phyloP scores from a whole-genome alignment of 2,329 filamentous ascomycete species.

The Elsinoe batatas region DNA sequence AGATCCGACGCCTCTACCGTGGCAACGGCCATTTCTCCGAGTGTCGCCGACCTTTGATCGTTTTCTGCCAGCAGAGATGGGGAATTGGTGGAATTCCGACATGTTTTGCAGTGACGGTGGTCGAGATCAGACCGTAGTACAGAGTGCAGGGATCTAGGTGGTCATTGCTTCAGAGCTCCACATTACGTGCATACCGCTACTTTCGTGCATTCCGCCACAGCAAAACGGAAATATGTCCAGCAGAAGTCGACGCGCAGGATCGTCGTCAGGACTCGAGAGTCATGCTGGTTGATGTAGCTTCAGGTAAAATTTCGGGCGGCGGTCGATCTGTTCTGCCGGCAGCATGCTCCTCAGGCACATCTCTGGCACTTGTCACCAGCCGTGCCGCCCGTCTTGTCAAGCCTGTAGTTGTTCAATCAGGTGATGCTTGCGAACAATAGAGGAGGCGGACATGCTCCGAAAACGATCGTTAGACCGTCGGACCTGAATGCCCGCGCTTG shows the following conservation, averaged over 20 bases:
- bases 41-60: not conserved
- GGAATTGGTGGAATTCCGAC: not conserved
- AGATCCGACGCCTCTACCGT: not conserved
- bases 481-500: not conserved
- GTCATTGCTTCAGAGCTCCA: conserved; percentile 1
- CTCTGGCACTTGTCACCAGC: not conserved
- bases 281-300: not conserved
- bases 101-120: not conserved
- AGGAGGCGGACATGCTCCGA: not conserved
- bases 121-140: not conserved
- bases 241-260: not conserved
- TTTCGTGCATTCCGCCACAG: not conserved
- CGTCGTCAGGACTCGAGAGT: not conserved
- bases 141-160: not conserved
- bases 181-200: conserved; percentile 8
- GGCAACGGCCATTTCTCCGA: not conserved
- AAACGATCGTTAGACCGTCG: not conserved
- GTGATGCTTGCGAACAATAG: not conserved
- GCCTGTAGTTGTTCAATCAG: not conserved
- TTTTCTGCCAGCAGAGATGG: not conserved
- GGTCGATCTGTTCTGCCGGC: not conserved
- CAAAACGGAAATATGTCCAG: not conserved
- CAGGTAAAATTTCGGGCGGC: not conserved
- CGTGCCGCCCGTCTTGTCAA: not conserved
- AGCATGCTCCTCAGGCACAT: not conserved